Base-by-base conservation (phyloP, 768 basidiomycete species). In the Russula griseocarnosa region DNA sequence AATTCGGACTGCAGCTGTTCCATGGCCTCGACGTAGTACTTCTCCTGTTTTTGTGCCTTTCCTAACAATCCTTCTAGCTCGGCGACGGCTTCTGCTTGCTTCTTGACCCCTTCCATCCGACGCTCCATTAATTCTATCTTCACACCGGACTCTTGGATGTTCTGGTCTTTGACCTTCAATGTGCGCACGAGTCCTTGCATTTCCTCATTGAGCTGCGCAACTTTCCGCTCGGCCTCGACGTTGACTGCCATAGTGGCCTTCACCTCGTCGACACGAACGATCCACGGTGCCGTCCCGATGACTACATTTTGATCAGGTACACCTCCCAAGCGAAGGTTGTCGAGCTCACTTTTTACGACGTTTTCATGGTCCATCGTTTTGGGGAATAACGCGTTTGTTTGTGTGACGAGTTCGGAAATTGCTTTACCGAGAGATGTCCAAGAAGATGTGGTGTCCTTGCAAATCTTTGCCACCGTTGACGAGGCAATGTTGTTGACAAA, bases 41-140 rank as follows among this genome's bases (percentile, higher is more conserved):
- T 82, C 74, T 96, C 94, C 71, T 96, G 91, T 74, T 94, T 91
- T 74, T 85, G 84, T 4, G 86, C 84, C 73, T 94, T 94, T 32
- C 80, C 76, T 2, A 98, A 78, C 69, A 95, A 88, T 36, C 72
- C 75, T 76, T 98, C 94, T 22, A 98, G 83, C 65, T 92, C 89
- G 16, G 79, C 74, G 57, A 98, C 89, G 8, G 82, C 77, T 61
- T 98, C 96, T 5, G 88, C 86, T 75, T 96, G 92, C 73, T 89
- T 92, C 81, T 93, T 95, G 65, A 86, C 87, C 2, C 86, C 83
- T 72, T 98, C 95, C 81, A 94, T 86, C 36, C 94, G 84, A 52
- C 94, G 86, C 72, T 97, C 94, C 85, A 98, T 90, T 16, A 95
- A 81, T 73, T 98, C 93, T 61, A 98, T 93, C 79, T 95, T 98